These are phyloP conservation scores for Cicer pinnatifidum DNA, from an alignment of 306 rosid species.

Conservation along the genomic window DNA sequence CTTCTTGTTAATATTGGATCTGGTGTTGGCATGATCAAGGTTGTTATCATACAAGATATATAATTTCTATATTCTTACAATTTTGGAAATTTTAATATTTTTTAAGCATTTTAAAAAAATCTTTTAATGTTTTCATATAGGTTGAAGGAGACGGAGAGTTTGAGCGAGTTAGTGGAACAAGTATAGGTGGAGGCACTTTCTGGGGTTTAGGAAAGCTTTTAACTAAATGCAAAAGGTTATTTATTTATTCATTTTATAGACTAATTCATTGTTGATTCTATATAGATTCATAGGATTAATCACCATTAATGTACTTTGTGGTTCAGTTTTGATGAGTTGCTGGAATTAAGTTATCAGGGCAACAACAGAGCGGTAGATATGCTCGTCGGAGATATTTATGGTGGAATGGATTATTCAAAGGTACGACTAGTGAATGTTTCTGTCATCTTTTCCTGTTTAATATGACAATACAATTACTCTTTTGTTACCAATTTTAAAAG, in stretches of 20 bases:
- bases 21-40: slow-evolving; percentile 99
- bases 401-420: slow-evolving; percentile 88
- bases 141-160: slow-evolving; percentile 89
- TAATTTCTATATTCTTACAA: slow-evolving; percentile 40
- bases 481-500: slow-evolving; percentile 6
- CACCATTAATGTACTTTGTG: slow-evolving; percentile 36
- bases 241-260: slow-evolving; percentile 4
- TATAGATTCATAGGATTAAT: slow-evolving; percentile 28
- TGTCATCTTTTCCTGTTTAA: slow-evolving; percentile 32
- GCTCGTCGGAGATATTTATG: slow-evolving; percentile 97
- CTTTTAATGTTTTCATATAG: slow-evolving; percentile 51
- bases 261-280: slow-evolving; percentile 32
- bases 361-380: slow-evolving; percentile 91
- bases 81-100: slow-evolving; percentile 32
- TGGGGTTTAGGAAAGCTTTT: slow-evolving; percentile 97
- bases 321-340: slow-evolving; percentile 90
- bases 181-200: slow-evolving; percentile 96
- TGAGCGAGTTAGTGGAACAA: slow-evolving; percentile 98
- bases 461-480: slow-evolving; percentile 20
- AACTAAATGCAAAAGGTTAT: slow-evolving; percentile 85
- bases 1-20: slow-evolving; percentile 96
- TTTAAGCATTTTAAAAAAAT: slow-evolving; percentile 28
- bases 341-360: slow-evolving; percentile 86
- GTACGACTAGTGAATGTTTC: slow-evolving; percentile 50
- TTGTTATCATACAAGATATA: slow-evolving; percentile 43